Conservation (phyloP, 768 basidiomycete species). For the Pisolithus microcarpus region DNA sequence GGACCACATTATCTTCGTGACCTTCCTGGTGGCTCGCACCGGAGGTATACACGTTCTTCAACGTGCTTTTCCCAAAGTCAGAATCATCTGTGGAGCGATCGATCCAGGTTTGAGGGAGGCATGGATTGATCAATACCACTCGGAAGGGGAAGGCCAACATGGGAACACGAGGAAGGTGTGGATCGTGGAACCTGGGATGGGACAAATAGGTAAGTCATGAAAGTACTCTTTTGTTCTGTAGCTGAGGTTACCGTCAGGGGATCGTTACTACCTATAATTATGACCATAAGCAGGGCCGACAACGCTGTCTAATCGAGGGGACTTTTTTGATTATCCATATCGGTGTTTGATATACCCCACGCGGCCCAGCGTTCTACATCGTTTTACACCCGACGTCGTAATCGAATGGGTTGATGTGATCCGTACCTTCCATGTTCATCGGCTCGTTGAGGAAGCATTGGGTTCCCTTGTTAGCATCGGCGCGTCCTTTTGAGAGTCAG, state of each 20-base stretch:
- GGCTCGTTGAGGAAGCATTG: no score
- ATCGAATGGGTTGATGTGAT: no score
- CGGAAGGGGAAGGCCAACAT: slow-evolving; percentile 34
- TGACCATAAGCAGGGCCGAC: background rate
- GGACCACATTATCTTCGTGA: slow-evolving; percentile 81
- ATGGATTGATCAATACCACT: slow-evolving; percentile 55
- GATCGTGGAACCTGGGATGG: slow-evolving; percentile 84
- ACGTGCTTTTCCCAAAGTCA: slow-evolving; percentile 78
- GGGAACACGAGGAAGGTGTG: slow-evolving; percentile 61
- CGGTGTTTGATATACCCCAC: no score
- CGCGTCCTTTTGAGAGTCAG: no score
- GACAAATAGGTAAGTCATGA: slow-evolving; percentile 62
- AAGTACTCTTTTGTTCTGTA: background rate
- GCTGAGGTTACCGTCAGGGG: slow-evolving; percentile 19
- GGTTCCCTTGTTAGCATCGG: no score
- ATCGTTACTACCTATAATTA: slow-evolving; percentile 35
- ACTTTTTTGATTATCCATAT: no score
- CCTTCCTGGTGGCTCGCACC: slow-evolving; percentile 78
- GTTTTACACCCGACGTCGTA: no score
- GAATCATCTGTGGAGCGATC: slow-evolving; percentile 77
- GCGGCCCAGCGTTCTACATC: no score
- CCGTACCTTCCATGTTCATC: no score
- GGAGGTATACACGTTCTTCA: slow-evolving; percentile 76
- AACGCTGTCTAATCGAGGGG: no score
- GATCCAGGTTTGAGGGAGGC: slow-evolving; percentile 73